A percentile compares a stretch with the other conserved stretches of the same genome.
phyloP scores from a whole-genome alignment of 2,329 filamentous ascomycete species.

The Xylaria polymorpha region DNA sequence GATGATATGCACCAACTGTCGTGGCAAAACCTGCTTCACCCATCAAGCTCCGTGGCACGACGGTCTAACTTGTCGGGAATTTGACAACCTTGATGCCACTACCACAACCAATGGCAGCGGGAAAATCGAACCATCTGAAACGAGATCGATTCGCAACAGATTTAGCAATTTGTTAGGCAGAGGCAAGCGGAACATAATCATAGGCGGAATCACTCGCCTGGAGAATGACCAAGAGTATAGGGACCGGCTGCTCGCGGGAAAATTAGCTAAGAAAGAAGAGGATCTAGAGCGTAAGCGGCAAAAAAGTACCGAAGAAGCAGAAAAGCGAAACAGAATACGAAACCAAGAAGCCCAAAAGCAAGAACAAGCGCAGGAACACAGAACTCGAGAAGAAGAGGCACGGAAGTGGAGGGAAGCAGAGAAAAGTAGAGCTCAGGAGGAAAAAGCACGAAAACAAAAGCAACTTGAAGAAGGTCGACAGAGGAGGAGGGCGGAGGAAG shows the following conservation, averaged over 20 bases:
- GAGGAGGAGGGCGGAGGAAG: conserved; percentile 18
- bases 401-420: conserved; percentile 10
- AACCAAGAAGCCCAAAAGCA: neutral
- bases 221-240: conserved; percentile 23
- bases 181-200: conserved; percentile 19
- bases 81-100: conserved; percentile 12
- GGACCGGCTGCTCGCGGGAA: conserved; percentile 20
- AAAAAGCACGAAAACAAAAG: conserved; percentile 17
- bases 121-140: conserved; percentile 4
- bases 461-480: conserved; percentile 17
- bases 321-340: conserved; percentile 3
- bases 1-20: conserved; percentile 27
- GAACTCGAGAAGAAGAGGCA: conserved; percentile 21
- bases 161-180: conserved; percentile 17
- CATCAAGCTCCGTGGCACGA: conserved; percentile 29
- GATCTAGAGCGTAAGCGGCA: conserved; percentile 17
- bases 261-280: conserved; percentile 21
- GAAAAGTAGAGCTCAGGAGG: conserved; percentile 14
- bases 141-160: conserved; percentile 14
- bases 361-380: conserved; percentile 15
- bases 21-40: conserved; percentile 24
- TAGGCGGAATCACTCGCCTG: conserved; percentile 25
- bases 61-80: conserved; percentile 27
- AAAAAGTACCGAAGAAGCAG: conserved; percentile 12
- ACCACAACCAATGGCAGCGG: conserved; percentile 1